Base-by-base conservation (phyloP, 805 yeast genomes). In the Candida nitratophila region DNA sequence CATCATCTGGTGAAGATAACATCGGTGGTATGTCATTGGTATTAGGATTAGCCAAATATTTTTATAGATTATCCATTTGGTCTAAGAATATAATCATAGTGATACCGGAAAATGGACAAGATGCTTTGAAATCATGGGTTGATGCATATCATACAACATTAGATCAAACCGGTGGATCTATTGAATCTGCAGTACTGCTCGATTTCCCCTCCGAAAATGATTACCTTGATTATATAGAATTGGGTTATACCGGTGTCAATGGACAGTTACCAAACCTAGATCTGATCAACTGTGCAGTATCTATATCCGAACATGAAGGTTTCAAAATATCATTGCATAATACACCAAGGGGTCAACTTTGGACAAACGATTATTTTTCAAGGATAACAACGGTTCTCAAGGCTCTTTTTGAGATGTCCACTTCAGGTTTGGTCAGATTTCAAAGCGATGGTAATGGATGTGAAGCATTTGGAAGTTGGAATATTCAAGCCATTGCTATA, bases 221-320 rank as follows among this genome's bases (percentile, higher is more conserved):
- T 60, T 72, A 77, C 51, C 77, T 89, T 59, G 86, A 84, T 44
- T 78, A 75, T 54, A 63, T 86, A 29, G 96, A 90, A 59, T 61
- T 93, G 37, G 70, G 68, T 40, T 91, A 87, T 59, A 88, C 85
- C 47, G 99, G 99, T 0, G 70, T 90, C 46, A 93, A 93, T 57
- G 99, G 99, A 19, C 97, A 89, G 63, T 71, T 90, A 50, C 99
- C 99, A 15, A 93, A 93, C 60, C 71, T 93, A 54, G 99, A 93
- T 65, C 66, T 93, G 44, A 67, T 93, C 39, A 93, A 93, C 58
- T 77, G 89, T 24, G 95, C 86, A 3, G 81, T 81, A n/a, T 68
- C 75, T 39, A 73, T 88, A 30, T 73, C 84, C 5, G 78, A 79
- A 47, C 88, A 86, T 55, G 97, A 90, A 64, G 83, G 83, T 12